These are phyloP conservation scores for Dictyostelium firmibasis DNA, from an alignment of 78 protist genomes.

Conservation along the genomic window DNA sequence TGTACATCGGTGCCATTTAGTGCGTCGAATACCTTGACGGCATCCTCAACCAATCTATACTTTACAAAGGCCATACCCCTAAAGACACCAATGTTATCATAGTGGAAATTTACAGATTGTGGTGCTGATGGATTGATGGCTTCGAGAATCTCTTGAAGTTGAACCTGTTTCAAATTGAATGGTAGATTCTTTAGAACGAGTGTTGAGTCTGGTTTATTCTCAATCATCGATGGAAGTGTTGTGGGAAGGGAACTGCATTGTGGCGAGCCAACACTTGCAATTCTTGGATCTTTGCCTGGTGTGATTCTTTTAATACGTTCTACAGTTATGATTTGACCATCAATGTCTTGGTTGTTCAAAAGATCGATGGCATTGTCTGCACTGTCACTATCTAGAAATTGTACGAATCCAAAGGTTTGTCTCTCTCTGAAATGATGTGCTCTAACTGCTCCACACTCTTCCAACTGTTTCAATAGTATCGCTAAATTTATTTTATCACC, in stretches of 20 bases:
- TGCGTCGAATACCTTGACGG: slow-evolving; percentile 77
- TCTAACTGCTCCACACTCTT: slow-evolving; percentile 76
- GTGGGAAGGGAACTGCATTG: slow-evolving; percentile 69
- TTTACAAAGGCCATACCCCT: slow-evolving; percentile 85
- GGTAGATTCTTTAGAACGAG: slow-evolving; percentile 77
- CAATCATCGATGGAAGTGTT: slow-evolving; percentile 61
- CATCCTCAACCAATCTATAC: slow-evolving; percentile 62
- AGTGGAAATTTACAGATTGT: slow-evolving; percentile 68
- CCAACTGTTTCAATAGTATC: slow-evolving; percentile 41
- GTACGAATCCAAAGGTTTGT: slow-evolving; percentile 81
- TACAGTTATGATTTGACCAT: slow-evolving; percentile 47
- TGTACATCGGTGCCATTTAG: slow-evolving; percentile 77
- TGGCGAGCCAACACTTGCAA: slow-evolving; percentile 66
- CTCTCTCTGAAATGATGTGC: slow-evolving; percentile 79
- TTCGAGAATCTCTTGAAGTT: slow-evolving; percentile 78
- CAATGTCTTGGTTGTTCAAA: slow-evolving; percentile 43
- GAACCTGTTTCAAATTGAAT: slow-evolving; percentile 68
- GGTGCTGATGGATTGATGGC: slow-evolving; percentile 70
- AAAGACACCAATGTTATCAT: slow-evolving; percentile 77
- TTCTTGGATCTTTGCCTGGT: slow-evolving; percentile 73
- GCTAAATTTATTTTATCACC: slow-evolving; percentile 72
- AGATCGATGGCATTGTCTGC: slow-evolving; percentile 68
- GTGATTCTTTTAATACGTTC: slow-evolving; percentile 64
- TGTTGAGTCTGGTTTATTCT: slow-evolving; percentile 74
- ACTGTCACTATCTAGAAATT: slow-evolving; percentile 65